Base-by-base conservation (phyloP, 495 filamentous ascomycete genomes). In the Xylaria cubensis region DNA sequence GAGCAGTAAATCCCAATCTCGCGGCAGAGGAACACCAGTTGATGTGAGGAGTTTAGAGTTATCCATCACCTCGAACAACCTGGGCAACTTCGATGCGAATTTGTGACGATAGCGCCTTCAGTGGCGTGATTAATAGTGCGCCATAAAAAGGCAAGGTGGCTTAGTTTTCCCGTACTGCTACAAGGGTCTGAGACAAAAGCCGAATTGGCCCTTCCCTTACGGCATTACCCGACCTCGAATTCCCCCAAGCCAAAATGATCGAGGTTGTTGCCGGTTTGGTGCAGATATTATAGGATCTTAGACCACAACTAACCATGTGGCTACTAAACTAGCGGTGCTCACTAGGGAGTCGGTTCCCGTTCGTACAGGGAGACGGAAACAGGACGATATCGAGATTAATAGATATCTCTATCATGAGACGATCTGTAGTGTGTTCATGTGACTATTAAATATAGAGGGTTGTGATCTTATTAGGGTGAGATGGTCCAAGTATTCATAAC, bases 61-160 rank as follows among this genome's bases (percentile, higher is more conserved):
- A 56, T 56, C 53, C 26, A 56, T 17, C 13, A 55, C 24, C 51
- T 55, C 51, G 51, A 55, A 56, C 53, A 32, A 32, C 53, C n/a
- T 4, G 1, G 21, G 53, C 7, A 56, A 17, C 13, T 56, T 56
- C 13, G 53, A 15, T 29, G 51, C 24, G 24, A 56, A 24, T 29
- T 29, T 26, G 50, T 55, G 24, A 29, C 2, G 12, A 55, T 4
- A 55, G 21, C 51, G 21, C 50, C 21, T 19, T 24, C 1, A 24
- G 48, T 1, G n/a, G 7, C 6, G 48, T 53, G 9, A 26, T 26
- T 53, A 3, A 26, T 13, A 3, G 21, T 13, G 15, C 50, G 50
- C 51, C 51, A n/a, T 8, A 51, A n/a, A 24, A 50, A 51, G 21
- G 1, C n/a, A 55, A 55, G 21, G 10, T 55, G 24, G 51, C 51